phyloP scores from a whole-genome alignment of 352 stramenopile genomes.

The Albugo laibachii region DNA sequence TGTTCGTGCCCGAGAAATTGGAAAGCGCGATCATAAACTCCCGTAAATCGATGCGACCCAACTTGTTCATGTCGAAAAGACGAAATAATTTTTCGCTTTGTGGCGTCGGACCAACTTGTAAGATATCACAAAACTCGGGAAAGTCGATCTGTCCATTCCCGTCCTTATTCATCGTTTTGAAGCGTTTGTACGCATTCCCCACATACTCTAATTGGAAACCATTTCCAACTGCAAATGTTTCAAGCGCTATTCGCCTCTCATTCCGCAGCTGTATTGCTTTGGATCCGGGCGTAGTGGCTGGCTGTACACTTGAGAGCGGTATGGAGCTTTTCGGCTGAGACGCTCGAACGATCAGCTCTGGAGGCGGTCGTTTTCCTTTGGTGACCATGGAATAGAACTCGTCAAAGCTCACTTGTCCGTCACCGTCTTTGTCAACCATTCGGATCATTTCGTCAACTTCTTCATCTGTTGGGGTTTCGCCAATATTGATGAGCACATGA shows the following conservation, averaged over 20 bases:
- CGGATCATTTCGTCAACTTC: conserved; percentile 94
- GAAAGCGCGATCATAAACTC: conserved; percentile 90
- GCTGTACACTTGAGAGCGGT: conserved; percentile 10
- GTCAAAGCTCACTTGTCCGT: conserved; percentile 88
- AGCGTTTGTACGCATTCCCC: conserved; percentile 93
- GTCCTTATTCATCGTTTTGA: conserved; percentile 88
- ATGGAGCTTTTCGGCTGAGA: conserved; percentile 11
- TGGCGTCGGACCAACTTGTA: conserved; percentile 83
- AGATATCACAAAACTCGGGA: conserved; percentile 92
- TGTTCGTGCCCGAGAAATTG: conserved; percentile 87
- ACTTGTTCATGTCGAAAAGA: conserved; percentile 87
- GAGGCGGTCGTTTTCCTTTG: conserved; percentile 80
- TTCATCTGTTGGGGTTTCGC: conserved; percentile 87
- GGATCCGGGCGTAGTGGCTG: conserved; percentile 18
- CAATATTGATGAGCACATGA: conserved; percentile 91
- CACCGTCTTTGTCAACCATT: conserved; percentile 89
- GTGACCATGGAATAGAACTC: conserved; percentile 93
- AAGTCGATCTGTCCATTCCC: conserved; percentile 91
- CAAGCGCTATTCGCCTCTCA: conserved; percentile 73
- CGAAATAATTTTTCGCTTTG: conserved; percentile 88
- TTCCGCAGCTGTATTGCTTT: conserved; percentile 86
- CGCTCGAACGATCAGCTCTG: conserved; percentile 25
- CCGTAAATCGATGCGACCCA: conserved; percentile 81
- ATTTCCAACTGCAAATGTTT: conserved; percentile 89
- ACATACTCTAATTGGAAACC: conserved; percentile 92